These are phyloP conservation scores for Boletus reticulatus DNA, from an alignment of 768 basidiomycete species.

Conservation along the genomic window DNA sequence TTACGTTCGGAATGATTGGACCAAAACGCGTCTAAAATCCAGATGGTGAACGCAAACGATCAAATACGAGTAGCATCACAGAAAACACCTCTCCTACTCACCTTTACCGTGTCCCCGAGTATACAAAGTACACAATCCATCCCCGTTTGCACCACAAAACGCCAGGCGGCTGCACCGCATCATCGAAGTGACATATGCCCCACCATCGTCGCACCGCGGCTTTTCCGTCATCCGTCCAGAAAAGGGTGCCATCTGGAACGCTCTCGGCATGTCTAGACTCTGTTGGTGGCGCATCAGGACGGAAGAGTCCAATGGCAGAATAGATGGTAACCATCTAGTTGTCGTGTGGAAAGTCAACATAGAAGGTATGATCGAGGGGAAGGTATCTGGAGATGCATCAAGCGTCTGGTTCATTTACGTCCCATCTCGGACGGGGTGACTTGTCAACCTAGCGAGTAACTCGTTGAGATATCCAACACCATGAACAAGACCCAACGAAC, in stretches of 20 bases:
- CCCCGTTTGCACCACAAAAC: constrained; percentile 52
- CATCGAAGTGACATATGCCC: constrained; percentile 63
- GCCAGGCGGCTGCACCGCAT: constrained; percentile 60
- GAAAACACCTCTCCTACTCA: constrained; percentile 66
- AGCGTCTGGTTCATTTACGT: constrained; percentile 81
- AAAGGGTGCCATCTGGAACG: constrained; percentile 76
- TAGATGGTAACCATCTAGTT: constrained; percentile 82
- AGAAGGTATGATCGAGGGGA: constrained; percentile 65
- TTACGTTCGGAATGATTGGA: no score
- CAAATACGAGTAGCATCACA: constrained; percentile 8
- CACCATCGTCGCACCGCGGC: constrained; percentile 41
- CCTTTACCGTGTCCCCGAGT: constrained; percentile 66
- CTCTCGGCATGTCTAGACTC: constrained; percentile 26
- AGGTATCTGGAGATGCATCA: constrained; percentile 59
- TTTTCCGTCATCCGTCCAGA: constrained; percentile 72
- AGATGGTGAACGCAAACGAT: no score
- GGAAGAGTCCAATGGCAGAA: constrained; percentile 56
- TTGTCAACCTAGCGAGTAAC: constrained; percentile 75
- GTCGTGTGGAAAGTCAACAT: constrained; percentile 86
- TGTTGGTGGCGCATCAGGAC: constrained; percentile 24
- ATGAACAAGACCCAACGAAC: constrained; percentile 67
- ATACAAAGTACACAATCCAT: constrained; percentile 71
- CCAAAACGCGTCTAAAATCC: no score
- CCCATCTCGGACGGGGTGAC: constrained; percentile 57
- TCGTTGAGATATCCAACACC: constrained; percentile 90